Base-by-base conservation (phyloP, 305 asterid genomes). In the Caryopteris hybrid region DNA sequence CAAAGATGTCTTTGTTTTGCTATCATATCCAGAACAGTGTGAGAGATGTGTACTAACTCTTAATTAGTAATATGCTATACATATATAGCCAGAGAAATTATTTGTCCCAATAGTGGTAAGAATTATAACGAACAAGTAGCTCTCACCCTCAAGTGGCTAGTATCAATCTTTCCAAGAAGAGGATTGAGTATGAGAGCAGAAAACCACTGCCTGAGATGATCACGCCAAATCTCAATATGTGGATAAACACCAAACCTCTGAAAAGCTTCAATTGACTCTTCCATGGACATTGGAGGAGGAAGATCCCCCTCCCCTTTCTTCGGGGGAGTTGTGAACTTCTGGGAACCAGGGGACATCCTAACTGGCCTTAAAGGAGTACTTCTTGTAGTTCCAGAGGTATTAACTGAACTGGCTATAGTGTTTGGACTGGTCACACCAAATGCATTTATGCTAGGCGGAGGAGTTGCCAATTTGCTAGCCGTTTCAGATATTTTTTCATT, bases 311-410 rank as follows among this genome's bases (percentile, higher is more conserved):
- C 98, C 33, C 97, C 98, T 80, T 90, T 93, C 84, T 86, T 93
- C 8, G 98, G 98, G 33, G 98, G 94, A 56, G 98, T 93, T 23
- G 90, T 86, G 72, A 93, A 90, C 78, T 88, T 93, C 61, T 93
- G 96, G 48, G 97, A 88, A 62, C 90, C 90, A 50, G 98, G 97
- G 65, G 98, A 90, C 97, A 93, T 93, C 80, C 97, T 86, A 59
- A 93, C 98, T 7, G 96, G 87, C 80, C 97, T 85, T 66, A 90
- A 74, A 75, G 98, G 98, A 7, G 97, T 88, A 78, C 90, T 88
- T 80, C 97, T 90, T 34, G 84, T 76, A 68, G 90, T 78, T 62
- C 96, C 98, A 69, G 98, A 88, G 43, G 95, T 78, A 75, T 78
- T 88, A 53, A 86, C 81, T 25, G 96, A 80, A 75, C 85, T 83